Base-by-base conservation (phyloP, 2,329 filamentous ascomycete species). In the Bipolaris sorokiniana region DNA sequence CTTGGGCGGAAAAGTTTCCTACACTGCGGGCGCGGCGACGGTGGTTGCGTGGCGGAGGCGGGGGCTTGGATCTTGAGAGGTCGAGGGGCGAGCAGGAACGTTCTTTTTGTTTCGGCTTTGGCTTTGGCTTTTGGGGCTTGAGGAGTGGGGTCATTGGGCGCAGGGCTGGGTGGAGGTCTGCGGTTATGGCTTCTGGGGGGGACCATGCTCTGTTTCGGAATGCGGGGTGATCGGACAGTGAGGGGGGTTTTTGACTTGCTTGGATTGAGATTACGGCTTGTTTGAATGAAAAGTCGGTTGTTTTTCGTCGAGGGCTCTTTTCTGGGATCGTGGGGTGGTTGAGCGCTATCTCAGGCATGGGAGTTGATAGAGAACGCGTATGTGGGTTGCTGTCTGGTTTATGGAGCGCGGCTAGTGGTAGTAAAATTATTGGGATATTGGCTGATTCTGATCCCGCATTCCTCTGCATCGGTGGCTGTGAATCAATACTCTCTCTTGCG, bases 371-470 rank as follows among this genome's bases (percentile, higher is more conserved):
- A n/a, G 40, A 42, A 2, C 26, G 26, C 4, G 9, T 28, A 26
- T 31, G 42, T 28, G 26, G 31, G 9, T 45, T 45, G 16, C 23
- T 45, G 26, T 44, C 15, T 31, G 42, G 26, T 33, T 10, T 45
- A 1, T 33, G 42, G 16, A 45, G 42, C 23, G 26, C 9, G 9
- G 42, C 42, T 13, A 26, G 26, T 11, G 42, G 42, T 11, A 45
- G 42, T 45, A 28, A 7, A 18, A 31, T 20, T 15, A n/a, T n/a
- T 13, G 20, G 7, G 11, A 16, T 26, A 18, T 28, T n/a, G 5
- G 68, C 65, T n/a, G 65, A 65, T n/a, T 65, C 62, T 16, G 67
- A 65, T 16, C 64, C 62, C 47, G 69, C 58, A 37, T 66, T 61
- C 11, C 63, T 37, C 44, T 58, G 58, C 20, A 48, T 48, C 44